Base-by-base conservation (phyloP, 345 rosid species). In the Bruguiera parviflora region DNA sequence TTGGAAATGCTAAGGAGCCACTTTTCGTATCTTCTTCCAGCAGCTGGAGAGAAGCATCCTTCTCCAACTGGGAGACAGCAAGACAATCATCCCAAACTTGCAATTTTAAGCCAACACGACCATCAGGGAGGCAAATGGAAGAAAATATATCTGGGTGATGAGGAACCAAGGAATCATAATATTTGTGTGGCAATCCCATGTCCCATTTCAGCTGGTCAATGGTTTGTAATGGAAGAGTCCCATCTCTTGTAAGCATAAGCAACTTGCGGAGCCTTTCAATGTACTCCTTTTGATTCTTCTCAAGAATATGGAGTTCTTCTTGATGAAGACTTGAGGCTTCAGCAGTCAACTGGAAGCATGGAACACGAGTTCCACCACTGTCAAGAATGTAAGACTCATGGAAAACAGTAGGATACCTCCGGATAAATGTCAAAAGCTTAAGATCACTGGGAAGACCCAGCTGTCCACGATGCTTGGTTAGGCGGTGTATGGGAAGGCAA, bases 141-240 rank as follows among this genome's bases (percentile, higher is more conserved):
- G 81, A 75, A 75, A 92, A 92, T 19, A 84, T 69, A 64, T 87
- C 79, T 27, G 71, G 77, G 53, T 79, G 70, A 64, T 68, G 73
- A 28, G 77, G 73, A 65, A 90, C 72, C 73, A 90, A 49, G 0
- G 79, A 71, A 64, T 70, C 73, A 53, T n/a, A n/a, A 49, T 90
- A 88, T 75, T 84, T 77, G 70, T 72, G 84, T 0, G 98, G 98
- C 79, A 92, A 70, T 46, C 98, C 98, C 58, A 90, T 51, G 78
- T 92, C 98, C 95, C 96, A 92, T 77, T 79, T 84, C 63, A 87
- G 85, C 82, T 90, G 96, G 55, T 92, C 92, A 68, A 92, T 67
- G 3, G 91, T 85, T 51, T 92, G 95, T 7, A 92, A 59, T 60
- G 92, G 86, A 68, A 92, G 89, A 21, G 69, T 78, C 76, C 81